Evolutionary conservation across 225 moss, liverwort and hornwort species (phyloP), one percentile per base, ranked within the genome.

Genomic region (Bryoerythrophyllum caledonicum): DNA sequence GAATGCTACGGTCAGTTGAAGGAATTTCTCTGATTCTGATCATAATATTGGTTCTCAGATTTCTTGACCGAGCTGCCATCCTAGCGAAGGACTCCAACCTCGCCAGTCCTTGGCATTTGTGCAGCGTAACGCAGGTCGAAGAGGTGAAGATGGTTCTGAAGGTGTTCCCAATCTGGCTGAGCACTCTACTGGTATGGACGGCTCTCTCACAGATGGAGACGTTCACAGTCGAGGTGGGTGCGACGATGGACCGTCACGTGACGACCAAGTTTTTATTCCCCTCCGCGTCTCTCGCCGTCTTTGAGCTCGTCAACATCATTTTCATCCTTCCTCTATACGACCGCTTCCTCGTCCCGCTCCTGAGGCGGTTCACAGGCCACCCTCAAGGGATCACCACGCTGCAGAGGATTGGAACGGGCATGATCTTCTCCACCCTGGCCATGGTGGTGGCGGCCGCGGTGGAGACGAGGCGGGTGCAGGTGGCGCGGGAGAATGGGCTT

Each of bases 111-210:
- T 93, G 93, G 93, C 79, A 80, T 61, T 61, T 87, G 48, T 91
- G 93, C 71, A 86, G 82, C 23, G 89, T 93, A 3, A 88, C 93
- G 20, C 89, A 93, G 62, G 91, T 93, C 34, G 93, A 93, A 76
- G 93, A 93, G 73, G 63, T 89, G 73, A 93, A 93, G 81, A 85
- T 91, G 89, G 82, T 91, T n/a, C 81, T 93, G 57, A 81, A 91
- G 73, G 76, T 93, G n/a, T 54, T 91, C 52, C 93, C 93, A 20
- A 91, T 93, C 24, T 91, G 91, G 91, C 68, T 72, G 8, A 89
- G 87, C 55, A 93, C 91, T 6, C 73, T 82, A 46, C 80, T 91
- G n/a, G 91, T 93, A 8, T 93, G 91, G 91, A 91, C 93, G 23
- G 89, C 91, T 5, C 78, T 91, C 15, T 74, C 91, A 0, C 93